phyloP scores from a whole-genome alignment of 2,329 filamentous ascomycete genomes.

The Simplicillium sp. region DNA sequence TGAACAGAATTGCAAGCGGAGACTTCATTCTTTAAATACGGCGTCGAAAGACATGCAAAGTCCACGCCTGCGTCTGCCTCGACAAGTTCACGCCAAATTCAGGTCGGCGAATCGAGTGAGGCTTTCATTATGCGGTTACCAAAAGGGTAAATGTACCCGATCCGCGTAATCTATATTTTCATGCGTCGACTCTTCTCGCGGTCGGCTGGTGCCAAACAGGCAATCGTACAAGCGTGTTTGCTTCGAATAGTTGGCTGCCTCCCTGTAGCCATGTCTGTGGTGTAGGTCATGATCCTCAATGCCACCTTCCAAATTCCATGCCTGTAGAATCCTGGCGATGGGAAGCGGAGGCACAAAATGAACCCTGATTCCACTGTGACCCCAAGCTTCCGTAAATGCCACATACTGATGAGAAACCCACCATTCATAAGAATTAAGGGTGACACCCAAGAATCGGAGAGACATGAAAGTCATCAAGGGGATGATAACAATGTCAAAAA shows the following conservation, averaged over 20 bases:
- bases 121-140: no score
- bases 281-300: not conserved
- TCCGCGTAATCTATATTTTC: not conserved
- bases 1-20: no score
- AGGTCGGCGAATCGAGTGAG: no score
- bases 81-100: no score
- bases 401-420: not conserved
- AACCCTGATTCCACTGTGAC: not conserved
- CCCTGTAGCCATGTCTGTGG: not conserved
- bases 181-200: not conserved
- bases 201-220: not conserved
- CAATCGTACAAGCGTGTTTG: not conserved
- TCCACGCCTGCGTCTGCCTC: no score
- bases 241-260: not conserved
- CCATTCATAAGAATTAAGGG: not conserved
- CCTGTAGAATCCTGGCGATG: not conserved
- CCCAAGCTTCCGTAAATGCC: not conserved
- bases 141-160: not conserved
- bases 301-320: not conserved
- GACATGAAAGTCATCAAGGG: not conserved
- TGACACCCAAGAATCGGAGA: not conserved
- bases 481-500: not conserved
- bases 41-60: no score
- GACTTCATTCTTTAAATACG: no score
- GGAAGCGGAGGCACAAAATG: not conserved